Base-by-base conservation (phyloP, 1,284 basidiomycete species). In the Phellinidium pouzarii region DNA sequence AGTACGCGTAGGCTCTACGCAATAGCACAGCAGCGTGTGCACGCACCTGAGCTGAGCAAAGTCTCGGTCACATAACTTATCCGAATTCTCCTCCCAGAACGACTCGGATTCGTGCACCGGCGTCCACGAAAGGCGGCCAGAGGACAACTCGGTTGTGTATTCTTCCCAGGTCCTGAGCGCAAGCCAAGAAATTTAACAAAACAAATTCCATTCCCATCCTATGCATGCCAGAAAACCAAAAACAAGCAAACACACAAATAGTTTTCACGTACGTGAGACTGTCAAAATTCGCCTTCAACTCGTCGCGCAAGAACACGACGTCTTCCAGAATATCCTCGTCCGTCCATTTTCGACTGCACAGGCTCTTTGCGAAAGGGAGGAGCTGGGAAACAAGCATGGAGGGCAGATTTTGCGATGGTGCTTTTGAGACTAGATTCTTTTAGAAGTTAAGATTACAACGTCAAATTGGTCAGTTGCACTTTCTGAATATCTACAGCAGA, bases 61-160 rank as follows among this genome's bases (percentile, higher is more conserved):
- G 63, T 90, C 84, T 53, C 79, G 81, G 58, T 94, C 91, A 59
- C 91, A 89, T 47, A 97, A 70, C 64, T 84, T 91, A 4, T 71
- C 69, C 0, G 88, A 92, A 64, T 99, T 98, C 71, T 95, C 92
- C 64, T 90, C 91, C 95, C 95, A 99, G 71, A 99, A 99, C 48
- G 93, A 84, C 54, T 98, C 95, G 5, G 90, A 91, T 64, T 94
- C 90, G 65, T 99, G 96, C 17, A 93, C 90, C 4, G 95, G 94
- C 4, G 92, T 87, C 91, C 94, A 98, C 3, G 91, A 88, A 11
- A 99, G 72, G 65, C 93, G 91, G 1, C 94, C 94, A 1, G 90
- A 92, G 25, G 83, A 74, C 17, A 99, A 73, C 67, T 99, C 95
- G 0, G 92, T 93, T 5, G 80, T 81, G 66, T 98, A 99, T 69